A percentile compares a stretch with the other conserved stretches of the same genome.
Evolutionary conservation across 2,329 filamentous ascomycete genomes (phyloP).

Genomic region (Plectosphaerella plurivora): DNA sequence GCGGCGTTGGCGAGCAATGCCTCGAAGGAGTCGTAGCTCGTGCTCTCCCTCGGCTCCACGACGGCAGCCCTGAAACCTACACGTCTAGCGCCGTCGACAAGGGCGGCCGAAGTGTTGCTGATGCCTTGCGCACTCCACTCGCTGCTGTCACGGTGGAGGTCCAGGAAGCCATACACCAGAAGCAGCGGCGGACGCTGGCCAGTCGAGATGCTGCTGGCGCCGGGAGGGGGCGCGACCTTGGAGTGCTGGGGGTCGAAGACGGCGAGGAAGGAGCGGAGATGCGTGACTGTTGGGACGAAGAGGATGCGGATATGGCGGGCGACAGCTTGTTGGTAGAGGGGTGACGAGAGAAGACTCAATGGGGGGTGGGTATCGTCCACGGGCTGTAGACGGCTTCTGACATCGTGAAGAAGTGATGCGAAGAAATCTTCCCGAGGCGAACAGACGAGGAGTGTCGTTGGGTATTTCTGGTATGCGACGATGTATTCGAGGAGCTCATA

Average conservation of each 20-base stretch:
- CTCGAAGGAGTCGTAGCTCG: slow-evolving; percentile 23
- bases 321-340: slow-evolving; percentile 64
- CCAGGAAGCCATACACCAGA: slow-evolving; percentile 61
- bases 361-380: slow-evolving; percentile 6
- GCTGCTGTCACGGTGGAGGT: slow-evolving; percentile 61
- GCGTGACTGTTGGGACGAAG: slow-evolving; percentile 72
- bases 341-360: slow-evolving; percentile 48
- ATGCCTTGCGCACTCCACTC: slow-evolving; percentile 75
- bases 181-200: slow-evolving; percentile 36
- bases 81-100: slow-evolving; percentile 56
- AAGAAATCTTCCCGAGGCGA: slow-evolving; percentile 62
- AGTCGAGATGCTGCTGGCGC: background rate
- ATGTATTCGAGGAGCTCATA: slow-evolving; percentile 63
- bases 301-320: slow-evolving; percentile 65
- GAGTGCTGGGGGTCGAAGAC: slow-evolving; percentile 39
- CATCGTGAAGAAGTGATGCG: slow-evolving; percentile 27
- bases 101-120: slow-evolving; percentile 53
- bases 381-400: background rate
- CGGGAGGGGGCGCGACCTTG: slow-evolving; percentile 30
- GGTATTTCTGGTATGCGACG: slow-evolving; percentile 48
- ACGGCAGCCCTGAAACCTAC: slow-evolving; percentile 38
- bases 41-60: slow-evolving; percentile 35
- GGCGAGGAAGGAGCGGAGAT: slow-evolving; percentile 72
- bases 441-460: slow-evolving; percentile 69
- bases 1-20: slow-evolving; percentile 45